Base-by-base conservation (phyloP, 1,284 basidiomycete species). In the Rhodotorula sp. region DNA sequence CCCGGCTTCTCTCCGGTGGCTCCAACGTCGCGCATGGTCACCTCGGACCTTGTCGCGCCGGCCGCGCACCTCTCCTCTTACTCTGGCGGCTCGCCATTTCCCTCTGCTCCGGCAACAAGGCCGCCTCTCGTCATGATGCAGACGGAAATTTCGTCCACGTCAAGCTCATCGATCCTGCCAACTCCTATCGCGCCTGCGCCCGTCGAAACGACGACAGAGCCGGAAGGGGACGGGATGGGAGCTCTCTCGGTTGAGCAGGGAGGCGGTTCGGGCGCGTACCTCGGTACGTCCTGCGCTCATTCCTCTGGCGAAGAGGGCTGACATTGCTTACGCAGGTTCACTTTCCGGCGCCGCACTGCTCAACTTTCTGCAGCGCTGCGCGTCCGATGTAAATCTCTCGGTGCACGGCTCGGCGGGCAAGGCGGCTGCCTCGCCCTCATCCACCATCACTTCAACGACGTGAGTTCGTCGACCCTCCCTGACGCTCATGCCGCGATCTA, bases 201-300 rank as follows among this genome's bases (percentile, higher is more conserved):
- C 10, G 56, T 34, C 8, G 37, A 57, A 22, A 25, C 63, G 19
- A 36, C 32, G 7, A n/a, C 22, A 21, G 61, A 60, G 21, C 32
- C 29, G 0, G 74, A 70, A 8, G 64, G 71, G 22, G 78, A 79
- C 55, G 76, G 78, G 10, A 79, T 73, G 19, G 78, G 71, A 0
- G 64, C 70, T 25, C 63, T 79, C 22, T 70, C 72, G 29, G 70
- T 78, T 17, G 75, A 79, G 50, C 70, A 73, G 3, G 71, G 73
- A n/a, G 73, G 71, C 6, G 61, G 73, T 25, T 22, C 56, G 22
- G 32, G 46, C 10, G 74, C 75, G 3, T 78, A 79, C 59, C 69
- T 79, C 19, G 78, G 76, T 73, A 32, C 46, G 66, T 46, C 13
- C 27, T 22, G 22, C 17, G 15, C 22, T 9, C 3, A 22, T 19